Percentiles rank a stretch among this genome's conserved stretches.
phyloP scores from a whole-genome alignment of 345 rosid species.

The Lumnitzera littorea region DNA sequence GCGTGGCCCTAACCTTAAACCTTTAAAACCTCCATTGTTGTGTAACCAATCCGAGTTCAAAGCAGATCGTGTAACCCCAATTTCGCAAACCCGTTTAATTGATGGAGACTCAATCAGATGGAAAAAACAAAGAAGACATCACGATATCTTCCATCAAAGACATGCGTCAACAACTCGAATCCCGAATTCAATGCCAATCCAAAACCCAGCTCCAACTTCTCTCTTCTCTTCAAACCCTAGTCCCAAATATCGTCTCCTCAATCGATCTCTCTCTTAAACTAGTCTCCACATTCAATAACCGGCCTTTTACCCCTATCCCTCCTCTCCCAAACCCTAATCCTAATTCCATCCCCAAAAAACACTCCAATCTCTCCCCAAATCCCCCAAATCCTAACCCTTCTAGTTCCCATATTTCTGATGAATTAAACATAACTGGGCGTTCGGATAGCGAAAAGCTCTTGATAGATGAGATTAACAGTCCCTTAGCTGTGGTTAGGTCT shows the following conservation, averaged over 20 bases:
- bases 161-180: slow-evolving; percentile 55
- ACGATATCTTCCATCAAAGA: slow-evolving; percentile 41
- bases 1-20: not conserved
- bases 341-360: slow-evolving; percentile 14
- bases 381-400: slow-evolving; percentile 8
- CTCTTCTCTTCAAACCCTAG: slow-evolving; percentile 54
- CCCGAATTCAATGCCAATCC: slow-evolving; percentile 57
- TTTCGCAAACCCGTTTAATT: not conserved
- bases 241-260: slow-evolving; percentile 63
- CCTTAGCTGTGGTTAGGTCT: slow-evolving; percentile 61
- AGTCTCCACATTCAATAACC: slow-evolving; percentile 62
- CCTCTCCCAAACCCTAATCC: slow-evolving; percentile 48
- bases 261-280: slow-evolving; percentile 70
- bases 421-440: not conserved
- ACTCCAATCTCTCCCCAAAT: slow-evolving; percentile 16
- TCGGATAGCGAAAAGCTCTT: slow-evolving; percentile 10
- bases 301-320: slow-evolving; percentile 60
- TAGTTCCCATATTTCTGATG: not conserved
- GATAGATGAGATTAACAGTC: slow-evolving; percentile 43
- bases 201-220: slow-evolving; percentile 55
- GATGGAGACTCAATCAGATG: slow-evolving; percentile 41
- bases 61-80: not conserved
- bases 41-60: too few species aligned
- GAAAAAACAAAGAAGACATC: slow-evolving; percentile 21
- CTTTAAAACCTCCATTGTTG: slow-evolving; percentile 5